Evolutionary conservation across 371 early-diverging fungal genomes (phyloP).

Genomic region (Haplosporangium sp.): DNA sequence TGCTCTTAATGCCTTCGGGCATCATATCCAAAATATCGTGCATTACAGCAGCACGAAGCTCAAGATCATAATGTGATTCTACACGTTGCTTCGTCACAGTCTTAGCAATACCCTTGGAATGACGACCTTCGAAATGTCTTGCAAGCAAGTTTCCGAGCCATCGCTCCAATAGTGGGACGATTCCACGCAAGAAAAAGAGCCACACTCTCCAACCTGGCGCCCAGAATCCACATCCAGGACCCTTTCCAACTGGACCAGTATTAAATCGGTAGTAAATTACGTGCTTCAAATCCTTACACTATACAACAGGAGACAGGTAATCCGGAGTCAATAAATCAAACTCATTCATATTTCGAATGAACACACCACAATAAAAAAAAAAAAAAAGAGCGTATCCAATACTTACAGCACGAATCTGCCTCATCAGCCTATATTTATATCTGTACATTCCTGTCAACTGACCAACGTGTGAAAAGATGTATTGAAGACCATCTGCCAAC

Average conservation of each 20-base stretch:
- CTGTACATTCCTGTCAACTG: constrained; percentile 99
- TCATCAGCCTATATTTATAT: constrained; percentile 99
- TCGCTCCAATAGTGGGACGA: constrained; percentile 96
- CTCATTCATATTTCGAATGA: not conserved
- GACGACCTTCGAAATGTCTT: constrained; percentile 98
- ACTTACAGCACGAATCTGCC: constrained; percentile 93
- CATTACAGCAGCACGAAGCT: constrained; percentile 96
- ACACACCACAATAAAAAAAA: not conserved
- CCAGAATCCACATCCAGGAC: constrained; percentile 99
- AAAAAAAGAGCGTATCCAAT: not conserved
- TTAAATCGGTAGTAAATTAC: constrained; percentile 95
- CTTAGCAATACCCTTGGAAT: constrained; percentile 97
- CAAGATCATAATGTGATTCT: constrained; percentile 98
- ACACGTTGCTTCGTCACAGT: constrained; percentile 99
- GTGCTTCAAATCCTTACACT: constrained; percentile 95
- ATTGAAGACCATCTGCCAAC: constrained; percentile 97
- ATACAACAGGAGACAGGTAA: not conserved
- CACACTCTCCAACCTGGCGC: constrained; percentile 99
- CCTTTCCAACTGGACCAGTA: constrained; percentile 97
- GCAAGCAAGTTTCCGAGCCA: constrained; percentile 98
- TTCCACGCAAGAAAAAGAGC: constrained; percentile 99
- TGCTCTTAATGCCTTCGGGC: constrained; percentile 97
- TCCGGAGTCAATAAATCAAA: not conserved
- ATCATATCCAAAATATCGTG: constrained; percentile 98
- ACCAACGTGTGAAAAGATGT: constrained; percentile 99